Evolutionary conservation across 139 green algal species (phyloP).

Genomic region (Astrephomene gubernaculifera): DNA sequence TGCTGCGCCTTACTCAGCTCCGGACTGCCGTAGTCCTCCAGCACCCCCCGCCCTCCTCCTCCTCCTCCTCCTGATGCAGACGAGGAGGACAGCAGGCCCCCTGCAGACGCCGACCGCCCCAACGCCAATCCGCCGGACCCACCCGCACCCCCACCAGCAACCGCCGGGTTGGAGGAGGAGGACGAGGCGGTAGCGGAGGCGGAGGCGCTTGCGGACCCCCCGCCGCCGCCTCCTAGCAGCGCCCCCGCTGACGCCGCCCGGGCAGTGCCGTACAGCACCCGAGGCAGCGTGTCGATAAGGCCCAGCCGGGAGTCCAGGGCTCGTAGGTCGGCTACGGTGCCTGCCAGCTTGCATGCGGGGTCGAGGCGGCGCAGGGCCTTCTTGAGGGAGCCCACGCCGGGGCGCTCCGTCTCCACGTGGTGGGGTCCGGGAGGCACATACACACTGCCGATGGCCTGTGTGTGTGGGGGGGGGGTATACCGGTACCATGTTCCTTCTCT

Average conservation of each 20-base stretch:
- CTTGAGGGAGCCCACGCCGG: constrained; percentile 33
- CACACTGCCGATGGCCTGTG: constrained; percentile 33
- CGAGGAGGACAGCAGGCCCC: no score
- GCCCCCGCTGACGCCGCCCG: constrained; percentile 19
- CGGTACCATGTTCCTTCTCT: no score
- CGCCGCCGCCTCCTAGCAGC: not conserved
- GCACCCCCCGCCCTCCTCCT: not conserved
- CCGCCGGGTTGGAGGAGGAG: no score
- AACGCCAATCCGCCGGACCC: no score
- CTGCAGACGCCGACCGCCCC: no score
- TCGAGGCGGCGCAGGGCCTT: constrained; percentile 28
- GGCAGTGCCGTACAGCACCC: constrained; percentile 41
- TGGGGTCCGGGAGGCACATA: constrained; percentile 44
- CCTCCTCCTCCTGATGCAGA: no score
- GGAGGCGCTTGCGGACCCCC: not conserved
- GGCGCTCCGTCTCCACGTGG: constrained; percentile 24
- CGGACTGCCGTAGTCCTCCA: constrained; percentile 43
- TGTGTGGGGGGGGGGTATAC: no score
- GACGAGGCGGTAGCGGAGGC: no score
- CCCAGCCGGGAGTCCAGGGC: constrained; percentile 24
- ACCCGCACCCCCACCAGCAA: no score
- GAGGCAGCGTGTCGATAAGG: constrained; percentile 32
- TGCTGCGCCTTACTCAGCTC: constrained; percentile 37
- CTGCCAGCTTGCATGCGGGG: not conserved
- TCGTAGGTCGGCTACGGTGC: constrained; percentile 42